Conservation (phyloP, 2,329 filamentous ascomycete genomes). For the Xylaria arbuscula region DNA sequence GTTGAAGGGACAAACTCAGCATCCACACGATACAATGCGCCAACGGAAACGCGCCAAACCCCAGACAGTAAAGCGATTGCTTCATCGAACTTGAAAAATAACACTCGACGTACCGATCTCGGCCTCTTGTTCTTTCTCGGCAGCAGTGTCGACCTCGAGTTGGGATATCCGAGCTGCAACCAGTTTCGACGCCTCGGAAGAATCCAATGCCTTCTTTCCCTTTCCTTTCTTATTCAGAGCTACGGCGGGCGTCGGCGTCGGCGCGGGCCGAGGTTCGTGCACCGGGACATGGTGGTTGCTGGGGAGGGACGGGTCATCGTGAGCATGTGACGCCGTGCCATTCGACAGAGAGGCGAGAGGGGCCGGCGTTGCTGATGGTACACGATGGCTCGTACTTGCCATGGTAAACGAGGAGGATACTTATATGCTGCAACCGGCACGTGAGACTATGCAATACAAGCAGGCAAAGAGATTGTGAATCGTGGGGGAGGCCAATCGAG, state of each 20-base stretch:
- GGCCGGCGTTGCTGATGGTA: conserved; percentile 48
- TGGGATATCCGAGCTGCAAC: conserved; percentile 94
- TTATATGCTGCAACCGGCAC: conserved; percentile 25
- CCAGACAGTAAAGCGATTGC: conserved; percentile 2
- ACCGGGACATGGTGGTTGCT: conserved; percentile 56
- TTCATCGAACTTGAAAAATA: conserved; percentile 10
- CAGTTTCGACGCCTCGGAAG: conserved; percentile 89
- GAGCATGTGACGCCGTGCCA: conserved; percentile 50
- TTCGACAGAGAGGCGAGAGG: conserved; percentile 49
- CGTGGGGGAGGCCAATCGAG: conserved; percentile 4
- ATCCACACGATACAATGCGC: conserved; percentile 1
- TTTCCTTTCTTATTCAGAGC: conserved; percentile 79
- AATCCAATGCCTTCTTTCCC: conserved; percentile 84
- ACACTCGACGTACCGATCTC: conserved; percentile 78
- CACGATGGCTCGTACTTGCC: conserved; percentile 53
- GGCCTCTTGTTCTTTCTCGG: conserved; percentile 93
- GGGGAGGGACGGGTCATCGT: conserved; percentile 50
- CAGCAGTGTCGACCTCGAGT: conserved; percentile 90
- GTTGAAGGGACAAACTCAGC: neutral
- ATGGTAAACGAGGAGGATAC: conserved; percentile 47
- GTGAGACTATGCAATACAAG: neutral
- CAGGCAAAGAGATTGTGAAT: neutral
- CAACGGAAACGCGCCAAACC: neutral
- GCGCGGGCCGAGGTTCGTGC: conserved; percentile 57
- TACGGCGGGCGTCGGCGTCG: conserved; percentile 57